Percentiles rank a stretch among this genome's conserved stretches.
Conservation (phyloP, 2,329 filamentous ascomycete species). For the Colletotrichum orchidophilum region DNA sequence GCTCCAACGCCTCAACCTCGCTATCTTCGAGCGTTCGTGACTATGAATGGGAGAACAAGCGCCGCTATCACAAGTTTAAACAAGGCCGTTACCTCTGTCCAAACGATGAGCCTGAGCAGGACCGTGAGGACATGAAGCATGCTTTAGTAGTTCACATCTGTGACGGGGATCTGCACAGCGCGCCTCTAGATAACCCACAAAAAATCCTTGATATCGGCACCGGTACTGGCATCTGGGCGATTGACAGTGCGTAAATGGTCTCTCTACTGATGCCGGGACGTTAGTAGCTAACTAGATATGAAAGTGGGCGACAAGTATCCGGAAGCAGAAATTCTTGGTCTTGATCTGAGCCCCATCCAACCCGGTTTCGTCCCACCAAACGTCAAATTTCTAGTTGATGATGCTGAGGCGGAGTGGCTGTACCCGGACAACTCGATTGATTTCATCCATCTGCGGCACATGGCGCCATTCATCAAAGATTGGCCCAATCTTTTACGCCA, state of each 20-base stretch:
- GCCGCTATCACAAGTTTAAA: slow-evolving; percentile 52
- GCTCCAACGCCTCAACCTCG: slow-evolving; percentile 38
- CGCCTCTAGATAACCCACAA: slow-evolving; percentile 44
- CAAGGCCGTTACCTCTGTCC: slow-evolving; percentile 49
- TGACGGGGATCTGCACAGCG: slow-evolving; percentile 50
- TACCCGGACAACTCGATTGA: slow-evolving; percentile 38
- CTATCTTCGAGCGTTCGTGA: slow-evolving; percentile 47
- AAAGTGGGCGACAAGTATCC: slow-evolving; percentile 6
- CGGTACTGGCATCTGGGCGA: not conserved
- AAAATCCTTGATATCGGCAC: slow-evolving; percentile 3
- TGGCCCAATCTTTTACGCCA: slow-evolving; percentile 2
- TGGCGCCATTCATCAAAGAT: slow-evolving; percentile 44
- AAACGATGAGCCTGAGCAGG: slow-evolving; percentile 37
- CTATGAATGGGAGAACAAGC: slow-evolving; percentile 52
- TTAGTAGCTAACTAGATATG: not conserved
- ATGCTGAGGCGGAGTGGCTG: slow-evolving; percentile 38
- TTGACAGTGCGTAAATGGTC: not conserved
- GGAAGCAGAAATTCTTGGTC: slow-evolving; percentile 2
- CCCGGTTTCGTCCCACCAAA: slow-evolving; percentile 35
- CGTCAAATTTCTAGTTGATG: slow-evolving; percentile 40
- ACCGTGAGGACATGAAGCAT: slow-evolving; percentile 48
- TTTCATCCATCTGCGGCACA: slow-evolving; percentile 47
- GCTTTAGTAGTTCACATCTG: slow-evolving; percentile 47
- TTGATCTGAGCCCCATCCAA: slow-evolving; percentile 25
- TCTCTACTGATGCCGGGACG: no score